phyloP scores from a whole-genome alignment of 2,329 filamentous ascomycete genomes.

The Fusarium drepaniforme region DNA sequence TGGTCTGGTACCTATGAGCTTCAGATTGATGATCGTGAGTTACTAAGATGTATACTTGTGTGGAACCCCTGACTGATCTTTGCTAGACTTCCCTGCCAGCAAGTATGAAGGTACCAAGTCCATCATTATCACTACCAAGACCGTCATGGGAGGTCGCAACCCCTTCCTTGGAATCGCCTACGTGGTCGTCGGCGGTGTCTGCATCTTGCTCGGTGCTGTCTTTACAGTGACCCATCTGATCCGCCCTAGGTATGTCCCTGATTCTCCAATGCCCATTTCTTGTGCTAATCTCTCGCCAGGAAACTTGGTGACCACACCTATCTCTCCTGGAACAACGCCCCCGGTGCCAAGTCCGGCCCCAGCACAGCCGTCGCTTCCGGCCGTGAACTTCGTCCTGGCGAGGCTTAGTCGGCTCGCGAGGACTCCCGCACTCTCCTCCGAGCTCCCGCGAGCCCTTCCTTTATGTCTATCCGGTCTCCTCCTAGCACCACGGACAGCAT shows the following conservation, averaged over 20 bases:
- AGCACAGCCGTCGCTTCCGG: slow-evolving; percentile 64
- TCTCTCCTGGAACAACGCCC: slow-evolving; percentile 87
- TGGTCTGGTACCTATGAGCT: slow-evolving; percentile 79
- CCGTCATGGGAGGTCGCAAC: slow-evolving; percentile 94
- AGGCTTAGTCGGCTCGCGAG: slow-evolving; percentile 53
- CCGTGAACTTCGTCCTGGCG: slow-evolving; percentile 64
- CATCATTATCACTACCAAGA: slow-evolving; percentile 88
- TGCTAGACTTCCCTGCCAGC: slow-evolving; percentile 82
- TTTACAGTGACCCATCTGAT: slow-evolving; percentile 94
- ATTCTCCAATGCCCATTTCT: background rate
- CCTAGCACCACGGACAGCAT: slow-evolving; percentile 6
- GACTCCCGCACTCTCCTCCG: slow-evolving; percentile 40
- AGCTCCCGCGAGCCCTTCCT: slow-evolving; percentile 18
- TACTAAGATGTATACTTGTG: background rate
- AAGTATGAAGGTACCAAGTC: slow-evolving; percentile 90
- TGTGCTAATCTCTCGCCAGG: slow-evolving; percentile 58
- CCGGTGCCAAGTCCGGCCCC: slow-evolving; percentile 57
- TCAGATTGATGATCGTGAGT: slow-evolving; percentile 82
- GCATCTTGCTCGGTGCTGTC: slow-evolving; percentile 86
- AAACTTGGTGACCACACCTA: slow-evolving; percentile 99
- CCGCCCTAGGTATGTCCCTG: slow-evolving; percentile 78
- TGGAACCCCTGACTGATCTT: slow-evolving; percentile 20
- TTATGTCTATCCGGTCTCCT: slow-evolving; percentile 20
- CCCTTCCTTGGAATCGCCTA: slow-evolving; percentile 97
- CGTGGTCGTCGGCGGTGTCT: slow-evolving; percentile 92